Percentiles rank a stretch among this genome's conserved stretches.
phyloP scores from a whole-genome alignment of 2,329 filamentous ascomycete species.

The Pseudovirgaria hyperparasitica region DNA sequence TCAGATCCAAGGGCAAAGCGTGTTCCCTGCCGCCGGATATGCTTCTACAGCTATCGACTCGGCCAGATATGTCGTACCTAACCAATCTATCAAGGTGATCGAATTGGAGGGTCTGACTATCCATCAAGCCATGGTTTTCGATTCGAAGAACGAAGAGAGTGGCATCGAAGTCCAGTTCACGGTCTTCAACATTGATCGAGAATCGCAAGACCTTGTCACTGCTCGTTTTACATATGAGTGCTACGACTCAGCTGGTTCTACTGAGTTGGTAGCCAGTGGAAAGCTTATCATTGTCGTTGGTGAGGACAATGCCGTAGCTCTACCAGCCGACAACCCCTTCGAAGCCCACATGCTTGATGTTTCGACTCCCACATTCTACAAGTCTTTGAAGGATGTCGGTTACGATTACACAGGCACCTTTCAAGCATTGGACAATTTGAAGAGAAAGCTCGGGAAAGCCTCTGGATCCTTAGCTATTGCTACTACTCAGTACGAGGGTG shows the following conservation, averaged over 20 bases:
- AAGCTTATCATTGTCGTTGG: slow-evolving; percentile 6
- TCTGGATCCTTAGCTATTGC: slow-evolving; percentile 2
- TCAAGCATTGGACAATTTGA: slow-evolving; percentile 3
- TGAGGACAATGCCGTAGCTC: slow-evolving; percentile 3
- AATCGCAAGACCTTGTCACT: slow-evolving; percentile 1
- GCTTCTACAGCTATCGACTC: slow-evolving; percentile 25
- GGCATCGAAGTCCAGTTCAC: slow-evolving; percentile 3
- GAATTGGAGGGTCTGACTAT: slow-evolving; percentile 8
- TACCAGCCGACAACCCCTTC: slow-evolving; percentile 4
- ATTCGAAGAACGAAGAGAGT: slow-evolving; percentile 3
- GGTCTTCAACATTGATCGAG: background rate
- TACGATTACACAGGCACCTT: slow-evolving; percentile 11
- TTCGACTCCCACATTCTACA: slow-evolving; percentile 8
- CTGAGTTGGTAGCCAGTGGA: slow-evolving; percentile 3
- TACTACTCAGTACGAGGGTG: background rate
- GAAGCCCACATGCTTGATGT: slow-evolving; percentile 6
- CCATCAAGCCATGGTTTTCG: slow-evolving; percentile 6
- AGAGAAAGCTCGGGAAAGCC: slow-evolving; percentile 5
- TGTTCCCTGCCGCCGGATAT: slow-evolving; percentile 35
- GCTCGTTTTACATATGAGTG: too few relatives aligned
- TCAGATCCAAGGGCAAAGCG: slow-evolving; percentile 14
- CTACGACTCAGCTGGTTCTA: slow-evolving; percentile 1
- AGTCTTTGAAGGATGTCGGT: slow-evolving; percentile 8
- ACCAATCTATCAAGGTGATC: slow-evolving; percentile 4
- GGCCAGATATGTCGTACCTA: slow-evolving; percentile 1